phyloP scores from a whole-genome alignment of 2,329 filamentous ascomycete species.

The Gnomoniopsis sp. region DNA sequence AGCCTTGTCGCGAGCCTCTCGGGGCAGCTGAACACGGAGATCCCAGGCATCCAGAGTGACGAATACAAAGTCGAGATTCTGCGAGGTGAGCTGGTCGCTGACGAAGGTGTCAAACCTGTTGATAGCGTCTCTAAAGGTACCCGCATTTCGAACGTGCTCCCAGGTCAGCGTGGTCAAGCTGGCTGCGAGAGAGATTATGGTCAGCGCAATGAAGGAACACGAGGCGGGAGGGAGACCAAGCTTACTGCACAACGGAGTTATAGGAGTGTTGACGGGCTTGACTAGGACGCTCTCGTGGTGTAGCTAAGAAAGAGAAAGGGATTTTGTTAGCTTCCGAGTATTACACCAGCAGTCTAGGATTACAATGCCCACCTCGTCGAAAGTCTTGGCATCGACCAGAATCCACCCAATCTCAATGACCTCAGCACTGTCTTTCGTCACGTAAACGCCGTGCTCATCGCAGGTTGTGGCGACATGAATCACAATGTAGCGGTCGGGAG shows the following conservation, averaged over 20 bases:
- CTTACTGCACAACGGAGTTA: constrained; percentile 98
- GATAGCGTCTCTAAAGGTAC: constrained; percentile 95
- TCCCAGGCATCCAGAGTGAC: constrained; percentile 99
- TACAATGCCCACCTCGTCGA: constrained; percentile 73
- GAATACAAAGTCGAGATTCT: constrained; percentile 96
- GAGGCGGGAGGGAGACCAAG: constrained; percentile 30
- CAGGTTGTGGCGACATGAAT: constrained; percentile 99
- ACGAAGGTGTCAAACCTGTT: constrained; percentile 93
- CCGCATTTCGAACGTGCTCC: constrained; percentile 97
- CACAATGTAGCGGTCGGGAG: constrained; percentile 93
- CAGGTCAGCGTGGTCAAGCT: constrained; percentile 96
- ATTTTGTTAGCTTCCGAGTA: background rate
- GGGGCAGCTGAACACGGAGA: constrained; percentile 92
- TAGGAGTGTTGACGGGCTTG: constrained; percentile 97
- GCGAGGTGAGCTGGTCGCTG: constrained; percentile 82
- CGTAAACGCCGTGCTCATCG: constrained; percentile 98
- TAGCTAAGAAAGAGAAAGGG: constrained; percentile 54
- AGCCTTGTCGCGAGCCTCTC: constrained; percentile 96
- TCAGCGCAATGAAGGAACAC: constrained; percentile 6
- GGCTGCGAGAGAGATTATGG: constrained; percentile 48
- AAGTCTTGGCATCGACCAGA: constrained; percentile 82
- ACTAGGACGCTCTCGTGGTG: constrained; percentile 95
- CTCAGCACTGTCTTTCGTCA: constrained; percentile 98
- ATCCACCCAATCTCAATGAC: constrained; percentile 99
- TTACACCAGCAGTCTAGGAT: background rate